Evolutionary conservation across 768 basidiomycete species (phyloP), one percentile per base, ranked within the genome.

Genomic region (Lentinula aciculospora): DNA sequence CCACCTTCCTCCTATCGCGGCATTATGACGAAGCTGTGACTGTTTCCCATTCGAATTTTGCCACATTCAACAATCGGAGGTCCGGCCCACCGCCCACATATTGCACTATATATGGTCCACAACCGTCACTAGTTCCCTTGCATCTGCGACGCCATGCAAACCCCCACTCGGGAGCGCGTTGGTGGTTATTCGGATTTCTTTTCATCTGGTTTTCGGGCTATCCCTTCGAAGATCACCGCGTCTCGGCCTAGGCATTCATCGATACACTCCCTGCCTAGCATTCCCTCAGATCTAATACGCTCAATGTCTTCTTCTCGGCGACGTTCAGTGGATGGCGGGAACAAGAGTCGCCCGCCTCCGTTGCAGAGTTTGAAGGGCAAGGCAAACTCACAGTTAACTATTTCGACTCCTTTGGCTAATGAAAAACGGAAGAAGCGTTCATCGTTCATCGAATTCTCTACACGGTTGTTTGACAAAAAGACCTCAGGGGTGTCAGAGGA

Each of bases 141-240:
- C 15, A 40, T 21, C 15, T 6, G 9, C 19, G 8, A 28, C 23
- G 25, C 27, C 13, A 56, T 56, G 54, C 54, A 56, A 34, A 32
- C 54, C 28, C 42, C 39, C 19, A 44, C 27, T 31, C 7, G 40
- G 28, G 25, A 15, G 6, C 46, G 42, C 54, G 25, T 15, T 50
- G 42, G 40, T 29, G 58, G 58, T 53, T 58, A 58, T 44, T 58
- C 58, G 7, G 58, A 58, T 37, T 58, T 58, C 31, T 58, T 58
- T 45, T 48, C 40, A 42, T 58, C 58, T 36, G 58, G 58, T 9
- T 53, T 53, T 28, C 47, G 57, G 21, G 49, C 39, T 21, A 44
- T 53, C 4, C 13, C 42, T 3, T 29, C 25, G 19, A 50, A 31
- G n/a, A 9, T 25, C 19, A 12, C 32, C 7, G 10, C 19, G 9